Conservation (phyloP, 2,329 filamentous ascomycete species). For the Mycosphaerella sp. region DNA sequence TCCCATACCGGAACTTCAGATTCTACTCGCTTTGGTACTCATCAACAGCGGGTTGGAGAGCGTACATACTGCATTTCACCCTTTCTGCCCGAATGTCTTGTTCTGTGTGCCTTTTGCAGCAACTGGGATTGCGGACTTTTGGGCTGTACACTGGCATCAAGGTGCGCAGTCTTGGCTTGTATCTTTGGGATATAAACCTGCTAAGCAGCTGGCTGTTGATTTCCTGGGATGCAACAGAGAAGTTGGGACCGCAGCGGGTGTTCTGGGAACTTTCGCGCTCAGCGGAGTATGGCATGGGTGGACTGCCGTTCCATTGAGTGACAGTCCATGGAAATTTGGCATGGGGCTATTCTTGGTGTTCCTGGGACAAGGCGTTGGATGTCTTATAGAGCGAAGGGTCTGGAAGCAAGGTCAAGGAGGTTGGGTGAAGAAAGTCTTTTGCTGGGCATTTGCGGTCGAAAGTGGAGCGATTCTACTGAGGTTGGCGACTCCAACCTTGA, state of each 20-base stretch:
- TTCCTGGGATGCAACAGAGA: background rate
- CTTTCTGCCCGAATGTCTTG: background rate
- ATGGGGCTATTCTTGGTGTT: conserved; percentile 7
- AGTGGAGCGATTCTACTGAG: conserved; percentile 5
- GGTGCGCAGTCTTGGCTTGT: conserved; percentile 9
- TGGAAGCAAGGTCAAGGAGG: conserved; percentile 1
- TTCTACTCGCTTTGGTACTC: conserved; percentile 1
- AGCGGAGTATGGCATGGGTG: conserved; percentile 14
- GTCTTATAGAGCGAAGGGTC: conserved; percentile 5
- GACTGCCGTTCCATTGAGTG: conserved; percentile 4
- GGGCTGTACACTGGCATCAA: conserved; percentile 13
- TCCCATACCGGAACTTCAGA: conserved; percentile 6
- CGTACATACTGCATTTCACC: background rate
- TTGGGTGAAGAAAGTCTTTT: conserved; percentile 1
- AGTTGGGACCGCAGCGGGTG: conserved; percentile 3
- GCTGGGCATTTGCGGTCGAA: conserved; percentile 10
- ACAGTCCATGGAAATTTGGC: background rate
- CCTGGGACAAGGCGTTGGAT: conserved; percentile 10
- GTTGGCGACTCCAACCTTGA: background rate
- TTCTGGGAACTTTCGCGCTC: conserved; percentile 7
- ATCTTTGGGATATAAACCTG: conserved; percentile 3
- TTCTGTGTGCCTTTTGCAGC: conserved; percentile 8
- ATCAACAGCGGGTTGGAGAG: conserved; percentile 4
- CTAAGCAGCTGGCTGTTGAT: background rate
- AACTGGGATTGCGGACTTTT: conserved; percentile 1